Evolutionary conservation across 1,284 basidiomycete genomes (phyloP), one percentile per base, ranked within the genome.

Genomic region (Irpex sp.): DNA sequence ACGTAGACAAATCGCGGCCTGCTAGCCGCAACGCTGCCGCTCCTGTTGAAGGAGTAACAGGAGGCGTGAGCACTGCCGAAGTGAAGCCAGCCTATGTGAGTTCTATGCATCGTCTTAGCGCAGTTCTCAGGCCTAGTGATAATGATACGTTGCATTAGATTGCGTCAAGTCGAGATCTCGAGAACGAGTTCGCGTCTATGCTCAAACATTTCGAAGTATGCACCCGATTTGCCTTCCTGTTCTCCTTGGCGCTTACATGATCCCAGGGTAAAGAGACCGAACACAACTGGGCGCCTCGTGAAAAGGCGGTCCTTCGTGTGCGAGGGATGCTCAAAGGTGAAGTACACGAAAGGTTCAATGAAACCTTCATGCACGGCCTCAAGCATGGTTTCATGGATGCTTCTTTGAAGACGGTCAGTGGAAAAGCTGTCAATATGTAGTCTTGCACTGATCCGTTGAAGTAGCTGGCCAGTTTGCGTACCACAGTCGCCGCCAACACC

Each of bases 321-420:
- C 85, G 97, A 57, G 96, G 97, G 5, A 95, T 99, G 93, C 76
- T 99, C 65, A 92, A 89, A 67, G 94, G 92, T 33, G 89, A 91
- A 55, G 90, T 91, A 1, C 88, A 93, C 69, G 74, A 79, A 33
- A 87, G 91, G 61, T 95, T 89, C 70, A 74, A 81, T 1, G 90
- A 94, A 1, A 78, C 84, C 1, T 97, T 98, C 72, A 69, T 95
- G 31, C 76, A 79, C 19, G 86, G 86, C 36, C 78, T 98, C 60
- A 94, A 92, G 72, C 82, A 84, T 49, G 84, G 86, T 8, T 89
- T 95, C 63, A 83, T 94, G 58, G 93, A 95, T 66, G 90, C 88
- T 65, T 89, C 95, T 11, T 74, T 93, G 53, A 97, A 97, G 79
- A 87, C 94, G 46, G 95, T 95, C 72, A 74, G 90, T 36, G 17